Percentiles rank a stretch among this genome's conserved stretches.
Evolutionary conservation across 805 yeast genomes (phyloP).

Genomic region (Sugiyamaella qingdaonensis): DNA sequence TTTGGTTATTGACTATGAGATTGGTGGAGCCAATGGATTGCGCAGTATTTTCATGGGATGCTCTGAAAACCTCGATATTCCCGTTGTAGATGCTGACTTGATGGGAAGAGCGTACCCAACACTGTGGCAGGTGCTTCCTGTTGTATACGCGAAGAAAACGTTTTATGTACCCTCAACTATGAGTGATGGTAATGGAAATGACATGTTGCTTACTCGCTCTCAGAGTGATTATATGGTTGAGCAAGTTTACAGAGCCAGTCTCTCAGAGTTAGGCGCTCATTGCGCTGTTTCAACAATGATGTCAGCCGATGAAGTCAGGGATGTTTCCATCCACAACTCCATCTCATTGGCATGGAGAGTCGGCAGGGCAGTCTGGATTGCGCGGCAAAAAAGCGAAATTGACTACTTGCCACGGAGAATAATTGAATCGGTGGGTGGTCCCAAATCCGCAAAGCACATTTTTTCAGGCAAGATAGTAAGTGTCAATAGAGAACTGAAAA

Average conservation of each 20-base stretch:
- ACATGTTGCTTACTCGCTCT: constrained; percentile 13
- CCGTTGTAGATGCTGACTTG: constrained; percentile 36
- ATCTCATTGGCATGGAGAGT: constrained; percentile 46
- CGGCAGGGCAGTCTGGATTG: constrained; percentile 41
- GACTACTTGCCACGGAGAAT: constrained; percentile 35
- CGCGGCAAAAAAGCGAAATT: constrained; percentile 37
- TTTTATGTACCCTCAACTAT: constrained; percentile 19
- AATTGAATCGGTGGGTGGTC: constrained; percentile 38
- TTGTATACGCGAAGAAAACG: constrained; percentile 4
- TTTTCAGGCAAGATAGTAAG: constrained; percentile 43
- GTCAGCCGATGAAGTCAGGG: constrained; percentile 26
- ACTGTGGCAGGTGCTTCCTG: constrained; percentile 39
- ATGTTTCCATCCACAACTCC: constrained; percentile 34
- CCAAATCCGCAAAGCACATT: constrained; percentile 31
- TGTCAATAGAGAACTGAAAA: constrained; percentile 40
- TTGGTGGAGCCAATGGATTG: constrained; percentile 31
- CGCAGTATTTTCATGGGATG: constrained; percentile 4
- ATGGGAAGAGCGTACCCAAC: constrained; percentile 51
- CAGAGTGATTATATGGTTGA: constrained; percentile 35
- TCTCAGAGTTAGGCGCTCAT: constrained; percentile 42
- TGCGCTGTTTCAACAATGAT: constrained; percentile 38
- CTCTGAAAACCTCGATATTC: constrained; percentile 7
- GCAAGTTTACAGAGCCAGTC: constrained; percentile 39
- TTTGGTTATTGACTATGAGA: constrained; percentile 20
- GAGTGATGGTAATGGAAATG: constrained; percentile 40